phyloP scores from a whole-genome alignment of 2,329 filamentous ascomycete genomes.

The Trichoderma asperellum region DNA sequence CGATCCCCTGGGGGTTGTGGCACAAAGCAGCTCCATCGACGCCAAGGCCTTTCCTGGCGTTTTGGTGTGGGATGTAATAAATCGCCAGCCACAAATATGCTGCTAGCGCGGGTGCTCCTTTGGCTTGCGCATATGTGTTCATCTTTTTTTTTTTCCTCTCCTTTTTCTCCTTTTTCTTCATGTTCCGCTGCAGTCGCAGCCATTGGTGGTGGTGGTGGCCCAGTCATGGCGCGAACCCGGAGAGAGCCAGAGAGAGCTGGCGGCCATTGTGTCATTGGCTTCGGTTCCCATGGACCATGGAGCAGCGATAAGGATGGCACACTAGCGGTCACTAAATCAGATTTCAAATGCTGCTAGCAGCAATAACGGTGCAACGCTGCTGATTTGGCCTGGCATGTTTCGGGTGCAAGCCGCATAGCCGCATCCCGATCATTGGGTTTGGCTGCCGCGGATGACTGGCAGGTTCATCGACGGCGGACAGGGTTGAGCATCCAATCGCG shows the following conservation, averaged over 20 bases:
- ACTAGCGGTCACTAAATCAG: neutral
- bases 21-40: conserved; percentile 9
- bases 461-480: neutral
- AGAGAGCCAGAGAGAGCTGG: neutral
- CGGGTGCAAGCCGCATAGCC: conserved; percentile 16
- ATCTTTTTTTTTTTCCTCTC: neutral
- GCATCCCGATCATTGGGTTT: conserved; percentile 2
- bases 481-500: neutral
- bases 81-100: neutral
- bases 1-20: neutral
- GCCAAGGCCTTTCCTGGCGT: neutral
- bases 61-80: neutral
- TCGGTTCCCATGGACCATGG: neutral
- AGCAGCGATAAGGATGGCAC: neutral
- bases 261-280: neutral
- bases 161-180: neutral
- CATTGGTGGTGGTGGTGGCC: neutral
- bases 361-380: neutral
- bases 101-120: neutral
- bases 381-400: neutral
- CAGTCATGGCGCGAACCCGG: neutral
- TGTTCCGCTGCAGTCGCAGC: too few relatives aligned
- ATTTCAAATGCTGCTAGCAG: neutral
- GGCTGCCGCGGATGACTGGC: conserved; percentile 1
- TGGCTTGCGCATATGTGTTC: neutral